Conservation (phyloP, 1,284 basidiomycete genomes). For the Pyrrhoderma noxium region DNA sequence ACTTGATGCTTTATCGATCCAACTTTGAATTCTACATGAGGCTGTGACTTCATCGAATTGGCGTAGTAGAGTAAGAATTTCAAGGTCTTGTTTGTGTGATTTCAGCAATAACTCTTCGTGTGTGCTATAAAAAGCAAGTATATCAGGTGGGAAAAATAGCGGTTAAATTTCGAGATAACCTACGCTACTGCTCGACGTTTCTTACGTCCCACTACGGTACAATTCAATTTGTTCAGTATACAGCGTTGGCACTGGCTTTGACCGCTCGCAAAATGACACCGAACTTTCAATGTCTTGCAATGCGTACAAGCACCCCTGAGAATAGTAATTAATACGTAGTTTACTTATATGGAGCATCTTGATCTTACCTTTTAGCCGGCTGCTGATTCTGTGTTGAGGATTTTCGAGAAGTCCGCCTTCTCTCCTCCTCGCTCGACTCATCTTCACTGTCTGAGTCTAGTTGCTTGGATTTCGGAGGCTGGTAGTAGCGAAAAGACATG, state of each 20-base stretch:
- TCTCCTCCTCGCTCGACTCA: slow-evolving; percentile 14
- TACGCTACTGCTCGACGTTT: slow-evolving; percentile 49
- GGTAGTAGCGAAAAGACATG: slow-evolving; percentile 19
- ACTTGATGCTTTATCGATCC: slow-evolving; percentile 30
- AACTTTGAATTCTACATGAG: slow-evolving; percentile 35
- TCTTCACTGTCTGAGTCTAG: slow-evolving; percentile 12
- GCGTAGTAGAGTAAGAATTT: slow-evolving; percentile 40
- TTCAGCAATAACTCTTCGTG: slow-evolving; percentile 49
- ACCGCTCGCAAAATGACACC: slow-evolving; percentile 41
- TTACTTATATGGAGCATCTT: not conserved
- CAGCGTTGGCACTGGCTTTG: slow-evolving; percentile 42
- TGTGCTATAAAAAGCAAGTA: slow-evolving; percentile 31
- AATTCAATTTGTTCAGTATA: slow-evolving; percentile 38
- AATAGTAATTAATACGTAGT: not conserved
- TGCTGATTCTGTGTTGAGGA: slow-evolving; percentile 1
- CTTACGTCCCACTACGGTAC: slow-evolving; percentile 44
- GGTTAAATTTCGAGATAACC: slow-evolving; percentile 23
- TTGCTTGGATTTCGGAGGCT: slow-evolving; percentile 15
- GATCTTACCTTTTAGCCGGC: slow-evolving; percentile 6
- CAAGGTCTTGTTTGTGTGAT: slow-evolving; percentile 39
- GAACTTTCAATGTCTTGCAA: slow-evolving; percentile 28
- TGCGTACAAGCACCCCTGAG: slow-evolving; percentile 16
- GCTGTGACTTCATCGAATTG: slow-evolving; percentile 40
- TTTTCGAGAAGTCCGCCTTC: not conserved
- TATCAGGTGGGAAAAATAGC: slow-evolving; percentile 4